Conservation (phyloP, 2,329 filamentous ascomycete genomes). For the Fusarium chlamydosporum region DNA sequence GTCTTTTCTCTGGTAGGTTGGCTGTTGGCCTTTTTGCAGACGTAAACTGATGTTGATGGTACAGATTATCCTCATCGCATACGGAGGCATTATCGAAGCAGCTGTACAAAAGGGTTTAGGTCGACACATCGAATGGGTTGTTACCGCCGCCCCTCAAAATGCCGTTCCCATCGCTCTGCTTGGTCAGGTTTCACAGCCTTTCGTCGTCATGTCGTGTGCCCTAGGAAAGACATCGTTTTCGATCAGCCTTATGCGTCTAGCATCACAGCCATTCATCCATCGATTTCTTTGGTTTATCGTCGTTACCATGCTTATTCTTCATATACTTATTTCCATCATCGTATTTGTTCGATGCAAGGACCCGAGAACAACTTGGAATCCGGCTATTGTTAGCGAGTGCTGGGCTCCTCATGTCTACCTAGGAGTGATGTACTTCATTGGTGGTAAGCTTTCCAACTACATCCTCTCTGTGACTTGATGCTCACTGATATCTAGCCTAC, state of each 20-base stretch:
- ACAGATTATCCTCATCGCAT: conserved; percentile 31
- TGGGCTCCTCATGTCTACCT: conserved; percentile 36
- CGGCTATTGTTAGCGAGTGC: conserved; percentile 34
- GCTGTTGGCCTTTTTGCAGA: accelerated
- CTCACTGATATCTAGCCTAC: conserved; percentile 15
- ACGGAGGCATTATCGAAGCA: conserved; percentile 33
- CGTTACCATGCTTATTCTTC: conserved; percentile 26
- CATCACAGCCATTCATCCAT: conserved; percentile 28
- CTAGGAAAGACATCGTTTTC: conserved; percentile 40
- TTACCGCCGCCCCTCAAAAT: conserved; percentile 17
- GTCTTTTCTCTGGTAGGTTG: conserved; percentile 22
- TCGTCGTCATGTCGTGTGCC: conserved; percentile 38
- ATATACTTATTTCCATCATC: conserved; percentile 30
- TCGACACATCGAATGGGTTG: conserved; percentile 32
- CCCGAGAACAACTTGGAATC: conserved; percentile 36
- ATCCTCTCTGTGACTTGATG: accelerated
- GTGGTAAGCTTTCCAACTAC: neutral
- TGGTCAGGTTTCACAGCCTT: conserved; percentile 33
- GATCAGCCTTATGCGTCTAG: conserved; percentile 38
- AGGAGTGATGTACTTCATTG: conserved; percentile 37
- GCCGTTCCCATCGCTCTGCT: conserved; percentile 28
- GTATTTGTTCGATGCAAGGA: conserved; percentile 37
- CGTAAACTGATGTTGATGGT: neutral
- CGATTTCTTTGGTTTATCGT: conserved; percentile 36
- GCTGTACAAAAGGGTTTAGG: conserved; percentile 35